Evolutionary conservation across 177 flowering plant genomes (phyloP), one percentile per base, ranked within the genome.

Genomic region (Vitis hybrid): DNA sequence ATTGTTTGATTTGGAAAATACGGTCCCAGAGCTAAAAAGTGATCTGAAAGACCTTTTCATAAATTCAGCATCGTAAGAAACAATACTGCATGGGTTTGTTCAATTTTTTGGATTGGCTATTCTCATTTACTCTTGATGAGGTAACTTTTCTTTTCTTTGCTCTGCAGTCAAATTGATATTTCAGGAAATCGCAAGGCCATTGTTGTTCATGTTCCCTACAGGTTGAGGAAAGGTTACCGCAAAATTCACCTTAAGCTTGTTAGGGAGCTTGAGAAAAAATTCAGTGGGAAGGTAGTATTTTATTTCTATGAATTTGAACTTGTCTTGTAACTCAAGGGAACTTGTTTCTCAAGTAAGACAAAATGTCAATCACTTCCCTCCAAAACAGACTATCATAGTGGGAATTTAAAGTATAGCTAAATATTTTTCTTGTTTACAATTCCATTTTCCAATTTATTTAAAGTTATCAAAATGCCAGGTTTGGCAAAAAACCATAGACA

Each of bases 261-360:
- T 29, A 83, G 98, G 55, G 98, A 93, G 79, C 87, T 93, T 48
- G 98, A 93, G 81, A 93, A 93, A 86, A 93, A 93, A 74, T 90
- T 93, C 78, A 90, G 97, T 67, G 98, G 98, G 48, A 93, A 91
- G 97, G 45, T 39, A 39, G 1, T 39, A 39, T 39, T 39, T 39
- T 1, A 39, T 39, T 39, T 39, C 6, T 6, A 5, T 39, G 45
- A 39, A 39, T 39, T 39, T 39, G 6, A 39, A 7, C 45, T 3
- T 39, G 97, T 90, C 45, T 39, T 39, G 45, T 3, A 39, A 39
- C 45, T 39, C 45, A 7, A 39, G 45, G 45, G 45, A 39, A 39
- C 45, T 39, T 39, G 45, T 5, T 39, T 5, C 4, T 4, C 45
- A 39, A 39, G 45, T 39, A 4, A 39, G 45, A 39, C 45, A 39